These are phyloP conservation scores for Cinchona pubescens DNA, from an alignment of 257 asterid genomes.

Conservation along the genomic window DNA sequence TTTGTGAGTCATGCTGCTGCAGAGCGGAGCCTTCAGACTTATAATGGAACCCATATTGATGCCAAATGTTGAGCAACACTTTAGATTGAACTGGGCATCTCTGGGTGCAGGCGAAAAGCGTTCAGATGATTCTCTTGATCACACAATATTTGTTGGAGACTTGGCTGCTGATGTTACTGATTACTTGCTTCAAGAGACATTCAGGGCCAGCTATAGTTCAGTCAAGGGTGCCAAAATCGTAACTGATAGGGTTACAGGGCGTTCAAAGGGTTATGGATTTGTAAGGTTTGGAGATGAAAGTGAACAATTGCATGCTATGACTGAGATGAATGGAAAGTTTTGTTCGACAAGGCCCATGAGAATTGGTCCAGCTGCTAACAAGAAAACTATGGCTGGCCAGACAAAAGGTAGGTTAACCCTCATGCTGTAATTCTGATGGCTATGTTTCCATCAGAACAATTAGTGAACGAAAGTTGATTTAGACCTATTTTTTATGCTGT, in stretches of 20 bases:
- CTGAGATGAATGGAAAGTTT: conserved; percentile 90
- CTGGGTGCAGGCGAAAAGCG: conserved; percentile 90
- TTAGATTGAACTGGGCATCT: conserved; percentile 94
- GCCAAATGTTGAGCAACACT: conserved; percentile 76
- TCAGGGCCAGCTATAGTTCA: conserved; percentile 65
- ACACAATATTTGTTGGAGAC: conserved; percentile 88
- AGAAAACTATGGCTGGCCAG: conserved; percentile 62
- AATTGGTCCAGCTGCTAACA: conserved; percentile 90
- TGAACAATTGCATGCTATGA: conserved; percentile 81
- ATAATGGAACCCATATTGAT: conserved; percentile 66
- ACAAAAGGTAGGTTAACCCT: conserved; percentile 48
- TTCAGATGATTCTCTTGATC: conserved; percentile 61
- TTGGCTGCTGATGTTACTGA: conserved; percentile 95
- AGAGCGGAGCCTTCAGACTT: conserved; percentile 61
- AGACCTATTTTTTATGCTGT: background rate
- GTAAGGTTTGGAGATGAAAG: conserved; percentile 81
- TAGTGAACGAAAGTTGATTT: background rate
- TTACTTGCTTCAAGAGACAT: conserved; percentile 82
- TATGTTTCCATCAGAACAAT: conserved; percentile 5
- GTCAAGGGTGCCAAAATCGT: conserved; percentile 90
- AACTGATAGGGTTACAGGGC: conserved; percentile 79
- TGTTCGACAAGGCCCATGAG: conserved; percentile 96
- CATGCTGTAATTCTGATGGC: conserved; percentile 18
- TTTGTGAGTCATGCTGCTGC: conserved; percentile 86
- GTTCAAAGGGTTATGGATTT: conserved; percentile 89